A percentile compares a stretch with the other conserved stretches of the same genome.
These are phyloP conservation scores for Centaurea solstitialis DNA, from an alignment of 129 eudicot species.

Conservation along the genomic window DNA sequence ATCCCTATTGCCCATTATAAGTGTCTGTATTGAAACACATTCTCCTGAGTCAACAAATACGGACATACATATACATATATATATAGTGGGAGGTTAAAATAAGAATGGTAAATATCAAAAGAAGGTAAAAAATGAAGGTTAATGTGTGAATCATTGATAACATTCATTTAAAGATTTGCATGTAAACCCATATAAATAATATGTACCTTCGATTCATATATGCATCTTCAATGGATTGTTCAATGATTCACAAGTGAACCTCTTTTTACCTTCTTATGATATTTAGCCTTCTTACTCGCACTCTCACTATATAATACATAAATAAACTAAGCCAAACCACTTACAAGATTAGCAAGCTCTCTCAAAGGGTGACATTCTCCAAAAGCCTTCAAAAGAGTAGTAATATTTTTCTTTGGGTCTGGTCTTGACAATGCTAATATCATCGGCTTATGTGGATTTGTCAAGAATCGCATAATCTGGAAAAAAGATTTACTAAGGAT, in stretches of 20 bases:
- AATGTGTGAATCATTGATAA: neutral
- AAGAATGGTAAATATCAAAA: neutral
- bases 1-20: constrained; percentile 95
- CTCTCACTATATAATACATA: neutral
- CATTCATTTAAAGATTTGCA: neutral
- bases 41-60: constrained; percentile 1
- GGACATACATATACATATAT: neutral
- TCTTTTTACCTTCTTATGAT: neutral
- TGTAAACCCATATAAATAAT: neutral
- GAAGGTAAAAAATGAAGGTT: neutral
- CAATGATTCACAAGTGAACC: neutral
- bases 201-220: neutral
- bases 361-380: constrained; percentile 91
- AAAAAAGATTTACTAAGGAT: neutral
- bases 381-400: constrained; percentile 88
- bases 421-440: constrained; percentile 91
- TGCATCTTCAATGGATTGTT: no score
- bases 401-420: constrained; percentile 87
- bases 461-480: constrained; percentile 85
- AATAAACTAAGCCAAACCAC: constrained; percentile 18
- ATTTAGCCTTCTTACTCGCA: neutral
- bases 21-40: constrained; percentile 49
- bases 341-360: constrained; percentile 94
- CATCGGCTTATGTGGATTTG: constrained; percentile 98
- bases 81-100: neutral